phyloP scores from a whole-genome alignment of 148 eudicot genomes.

The Persicaria tinctoria region DNA sequence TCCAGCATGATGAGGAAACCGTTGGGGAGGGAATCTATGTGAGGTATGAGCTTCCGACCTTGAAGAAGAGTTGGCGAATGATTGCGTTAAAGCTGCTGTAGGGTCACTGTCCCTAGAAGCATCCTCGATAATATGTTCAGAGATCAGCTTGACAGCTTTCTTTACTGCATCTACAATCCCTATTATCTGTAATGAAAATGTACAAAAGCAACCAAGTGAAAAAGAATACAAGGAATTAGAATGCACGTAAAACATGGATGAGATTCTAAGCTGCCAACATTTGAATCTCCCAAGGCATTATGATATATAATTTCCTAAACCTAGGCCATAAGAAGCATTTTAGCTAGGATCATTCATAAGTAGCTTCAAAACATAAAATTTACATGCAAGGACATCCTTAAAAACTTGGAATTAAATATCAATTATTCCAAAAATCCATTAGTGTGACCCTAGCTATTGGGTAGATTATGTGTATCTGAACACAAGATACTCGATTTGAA shows the following conservation, averaged over 20 bases:
- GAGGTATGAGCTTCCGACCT: conserved; percentile 36
- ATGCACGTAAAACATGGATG: not conserved
- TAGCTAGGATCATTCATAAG: not conserved
- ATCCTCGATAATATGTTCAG: conserved; percentile 55
- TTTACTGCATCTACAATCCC: conserved; percentile 57
- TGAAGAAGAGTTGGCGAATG: conserved; percentile 27
- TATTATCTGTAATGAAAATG: conserved; percentile 48
- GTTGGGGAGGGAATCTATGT: conserved; percentile 32
- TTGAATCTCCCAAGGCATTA: not conserved
- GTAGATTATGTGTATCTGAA: not conserved
- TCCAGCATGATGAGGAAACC: conserved; percentile 33
- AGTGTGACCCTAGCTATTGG: not conserved
- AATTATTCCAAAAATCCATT: not conserved
- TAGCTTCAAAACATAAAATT: not conserved
- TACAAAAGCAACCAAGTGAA: not conserved
- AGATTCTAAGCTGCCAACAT: not conserved
- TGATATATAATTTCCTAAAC: not conserved
- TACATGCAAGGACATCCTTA: not conserved
- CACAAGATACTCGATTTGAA: not conserved
- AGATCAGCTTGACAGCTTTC: conserved; percentile 66
- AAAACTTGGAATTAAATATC: not conserved
- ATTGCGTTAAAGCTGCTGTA: conserved; percentile 35
- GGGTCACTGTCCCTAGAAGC: conserved; percentile 39
- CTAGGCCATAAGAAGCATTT: not conserved
- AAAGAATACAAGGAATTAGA: not conserved